A percentile compares a stretch with the other conserved stretches of the same genome.
phyloP scores from a whole-genome alignment of 2,329 filamentous ascomycete species.

The Aspergillus neotritici region DNA sequence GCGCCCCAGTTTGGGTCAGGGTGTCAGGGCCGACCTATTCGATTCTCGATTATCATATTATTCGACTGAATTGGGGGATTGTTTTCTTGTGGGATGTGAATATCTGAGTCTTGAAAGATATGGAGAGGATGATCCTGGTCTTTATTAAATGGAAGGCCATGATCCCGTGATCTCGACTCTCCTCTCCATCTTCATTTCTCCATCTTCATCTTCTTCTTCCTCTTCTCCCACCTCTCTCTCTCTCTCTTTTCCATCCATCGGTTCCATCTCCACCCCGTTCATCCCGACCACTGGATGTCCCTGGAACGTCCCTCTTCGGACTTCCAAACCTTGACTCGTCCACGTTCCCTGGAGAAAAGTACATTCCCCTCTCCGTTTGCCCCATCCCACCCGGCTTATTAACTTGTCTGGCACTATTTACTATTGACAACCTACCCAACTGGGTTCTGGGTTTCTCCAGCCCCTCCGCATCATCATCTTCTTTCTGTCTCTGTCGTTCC shows the following conservation, averaged over 20 bases:
- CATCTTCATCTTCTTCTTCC: neutral
- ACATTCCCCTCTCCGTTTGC: conserved; percentile 9
- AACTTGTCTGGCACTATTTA: conserved; percentile 7
- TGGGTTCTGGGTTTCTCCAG: conserved; percentile 3
- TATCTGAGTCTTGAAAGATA: no score
- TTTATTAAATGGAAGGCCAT: no score
- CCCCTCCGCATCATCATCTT: conserved; percentile 9
- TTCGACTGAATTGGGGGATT: no score
- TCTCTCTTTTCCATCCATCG: no score
- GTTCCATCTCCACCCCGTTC: neutral
- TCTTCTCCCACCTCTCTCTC: neutral
- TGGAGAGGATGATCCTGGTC: no score
- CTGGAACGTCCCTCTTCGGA: no score
- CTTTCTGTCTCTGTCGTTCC: conserved; percentile 3
- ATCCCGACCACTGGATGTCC: neutral
- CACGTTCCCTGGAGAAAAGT: neutral
- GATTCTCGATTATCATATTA: no score
- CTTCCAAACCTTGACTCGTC: neutral
- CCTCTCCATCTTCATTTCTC: neutral
- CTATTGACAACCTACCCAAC: conserved; percentile 9
- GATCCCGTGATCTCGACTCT: no score
- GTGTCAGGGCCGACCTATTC: no score
- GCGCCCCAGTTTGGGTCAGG: no score
- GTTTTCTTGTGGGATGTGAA: no score
- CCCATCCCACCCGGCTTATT: conserved; percentile 18